Percentiles rank a stretch among this genome's conserved stretches.
phyloP scores from a whole-genome alignment of 2,329 filamentous ascomycete genomes.

The Penicillium sp. region DNA sequence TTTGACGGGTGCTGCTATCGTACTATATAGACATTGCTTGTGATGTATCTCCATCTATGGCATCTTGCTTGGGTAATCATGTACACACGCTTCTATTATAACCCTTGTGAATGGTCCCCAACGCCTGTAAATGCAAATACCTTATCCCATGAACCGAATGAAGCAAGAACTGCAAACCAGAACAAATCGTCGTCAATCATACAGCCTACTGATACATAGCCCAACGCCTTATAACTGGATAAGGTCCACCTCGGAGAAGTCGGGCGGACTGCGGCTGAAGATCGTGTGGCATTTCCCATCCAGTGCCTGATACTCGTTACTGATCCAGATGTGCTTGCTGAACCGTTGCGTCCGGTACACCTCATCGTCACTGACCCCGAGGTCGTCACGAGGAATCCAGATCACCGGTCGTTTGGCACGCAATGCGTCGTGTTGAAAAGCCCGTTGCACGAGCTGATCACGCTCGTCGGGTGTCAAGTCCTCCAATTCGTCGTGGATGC shows the following conservation, averaged over 20 bases:
- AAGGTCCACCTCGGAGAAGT: constrained; percentile 79
- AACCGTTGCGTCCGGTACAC: constrained; percentile 66
- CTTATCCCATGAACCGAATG: too few relatives aligned
- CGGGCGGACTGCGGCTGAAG: constrained; percentile 75
- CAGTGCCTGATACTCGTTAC: constrained; percentile 80
- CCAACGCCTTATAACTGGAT: constrained; percentile 72
- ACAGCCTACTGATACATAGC: too few relatives aligned
- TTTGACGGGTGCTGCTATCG: too few relatives aligned
- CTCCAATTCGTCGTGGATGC: constrained; percentile 85
- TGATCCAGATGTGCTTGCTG: constrained; percentile 79
- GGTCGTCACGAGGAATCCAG: constrained; percentile 85
- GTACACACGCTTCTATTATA: too few relatives aligned
- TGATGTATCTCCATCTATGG: too few relatives aligned
- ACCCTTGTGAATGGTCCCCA: too few relatives aligned
- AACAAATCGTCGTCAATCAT: too few relatives aligned
- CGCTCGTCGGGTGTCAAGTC: constrained; percentile 84
- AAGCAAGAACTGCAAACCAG: too few relatives aligned
- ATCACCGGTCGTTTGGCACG: constrained; percentile 76
- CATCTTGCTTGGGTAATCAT: too few relatives aligned
- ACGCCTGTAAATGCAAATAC: too few relatives aligned
- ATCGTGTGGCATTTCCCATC: constrained; percentile 78
- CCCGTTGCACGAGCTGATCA: constrained; percentile 72
- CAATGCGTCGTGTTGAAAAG: constrained; percentile 83
- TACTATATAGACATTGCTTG: too few relatives aligned
- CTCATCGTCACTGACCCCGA: constrained; percentile 88